phyloP scores from a whole-genome alignment of 2,329 filamentous ascomycete genomes.

The Sporothrix euskadiensis region DNA sequence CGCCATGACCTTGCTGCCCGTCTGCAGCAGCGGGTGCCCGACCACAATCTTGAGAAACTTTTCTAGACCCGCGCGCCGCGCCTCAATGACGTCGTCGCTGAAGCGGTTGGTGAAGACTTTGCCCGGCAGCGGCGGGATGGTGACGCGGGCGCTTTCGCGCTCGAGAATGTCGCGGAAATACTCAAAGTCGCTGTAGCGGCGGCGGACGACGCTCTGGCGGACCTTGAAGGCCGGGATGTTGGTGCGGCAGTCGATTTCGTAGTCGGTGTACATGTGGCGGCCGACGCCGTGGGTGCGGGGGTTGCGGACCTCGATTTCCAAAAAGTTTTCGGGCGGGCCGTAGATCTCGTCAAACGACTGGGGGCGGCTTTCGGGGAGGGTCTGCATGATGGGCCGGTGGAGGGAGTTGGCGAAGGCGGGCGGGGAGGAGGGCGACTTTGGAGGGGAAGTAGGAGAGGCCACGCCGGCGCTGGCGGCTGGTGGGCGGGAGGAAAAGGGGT shows the following conservation, averaged over 20 bases:
- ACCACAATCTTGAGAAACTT: conserved; percentile 97
- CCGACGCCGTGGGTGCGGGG: conserved; percentile 93
- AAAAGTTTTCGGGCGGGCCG: conserved; percentile 95
- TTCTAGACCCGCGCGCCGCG: conserved; percentile 85
- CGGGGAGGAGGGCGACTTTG: conserved; percentile 36
- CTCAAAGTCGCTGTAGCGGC: conserved; percentile 97
- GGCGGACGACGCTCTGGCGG: conserved; percentile 80
- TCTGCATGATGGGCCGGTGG: conserved; percentile 51
- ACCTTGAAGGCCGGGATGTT: conserved; percentile 99
- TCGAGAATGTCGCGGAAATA: conserved; percentile 98
- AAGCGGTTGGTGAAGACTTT: conserved; percentile 99
- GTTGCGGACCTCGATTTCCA: conserved; percentile 96
- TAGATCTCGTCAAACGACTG: conserved; percentile 99
- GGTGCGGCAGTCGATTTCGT: conserved; percentile 95
- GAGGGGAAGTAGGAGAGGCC: conserved; percentile 33
- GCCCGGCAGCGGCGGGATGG: conserved; percentile 90
- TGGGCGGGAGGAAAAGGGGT: conserved; percentile 37
- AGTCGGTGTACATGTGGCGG: conserved; percentile 96
- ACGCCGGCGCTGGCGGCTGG: conserved; percentile 33
- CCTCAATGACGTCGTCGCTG: conserved; percentile 97
- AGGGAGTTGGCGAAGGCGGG: conserved; percentile 39
- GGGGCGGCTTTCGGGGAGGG: conserved; percentile 72
- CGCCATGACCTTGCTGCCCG: conserved; percentile 92
- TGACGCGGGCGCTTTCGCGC: conserved; percentile 89
- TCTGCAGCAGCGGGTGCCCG: conserved; percentile 93